Base-by-base conservation (phyloP, 2,329 filamentous ascomycete species). In the Ploettnerulaceae sp. region DNA sequence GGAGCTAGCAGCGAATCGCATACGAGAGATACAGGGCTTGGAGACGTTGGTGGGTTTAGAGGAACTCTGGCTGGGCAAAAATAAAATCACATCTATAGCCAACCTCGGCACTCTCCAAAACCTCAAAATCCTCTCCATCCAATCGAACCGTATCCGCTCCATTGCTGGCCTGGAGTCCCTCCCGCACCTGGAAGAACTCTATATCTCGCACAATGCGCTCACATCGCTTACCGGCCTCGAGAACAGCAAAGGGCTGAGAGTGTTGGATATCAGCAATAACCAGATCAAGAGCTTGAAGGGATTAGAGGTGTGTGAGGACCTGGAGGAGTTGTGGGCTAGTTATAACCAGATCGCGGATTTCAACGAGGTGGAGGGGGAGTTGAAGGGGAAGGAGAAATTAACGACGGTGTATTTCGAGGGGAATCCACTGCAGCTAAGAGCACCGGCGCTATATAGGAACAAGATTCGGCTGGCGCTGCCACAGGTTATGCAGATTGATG, bases 331-430 rank as follows among this genome's bases (percentile, higher is more conserved):
- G 21, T 98, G 93, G 93, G 93, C 89, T 12, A 93, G 87, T 58
- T 89, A 90, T 67, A 97, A 95, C 67, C 74, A 85, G 58, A 67
- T 98, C 20, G 70, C 70, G 15, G 87, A 87, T 63, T 95, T 97
- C 60, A 72, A 74, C 33, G 90, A 97, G 61, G 77, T 97, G 3
- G 86, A 96, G 69, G 77, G 75, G 46, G 78, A 86, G 58, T 68
- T 98, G 54, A 75, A 70, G 42, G 85, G 93, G 62, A 96, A 95
- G 71, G 72, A 86, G 62, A 71, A 82, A 28, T 68, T 97, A 57
- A 81, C 83, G 50, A 96, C 93, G 1, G 91, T 98, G 8, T 98
- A 98, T 65, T 94, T 98, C 56, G 93, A 98, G 64, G 90, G 89
- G 1, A 96, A 95, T 61, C 91, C 90, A 20, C 67, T 98, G 58